A percentile compares a stretch with the other conserved stretches of the same genome.
Conservation (phyloP, 2,329 filamentous ascomycete genomes). For the Xylaria sp. region DNA sequence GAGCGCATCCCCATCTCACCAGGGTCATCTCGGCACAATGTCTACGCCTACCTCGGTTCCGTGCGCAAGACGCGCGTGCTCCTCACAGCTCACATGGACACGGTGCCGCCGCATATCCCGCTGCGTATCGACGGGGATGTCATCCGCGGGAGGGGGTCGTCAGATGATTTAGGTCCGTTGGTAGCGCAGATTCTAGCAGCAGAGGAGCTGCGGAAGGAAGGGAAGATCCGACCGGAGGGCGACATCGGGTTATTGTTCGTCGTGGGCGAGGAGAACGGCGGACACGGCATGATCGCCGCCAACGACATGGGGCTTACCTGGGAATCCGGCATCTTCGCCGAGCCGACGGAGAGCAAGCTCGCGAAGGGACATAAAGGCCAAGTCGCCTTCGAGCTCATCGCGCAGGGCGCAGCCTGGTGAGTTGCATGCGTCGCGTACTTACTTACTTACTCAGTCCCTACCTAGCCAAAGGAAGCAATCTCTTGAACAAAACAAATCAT, state of each 20-base stretch:
- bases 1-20: slow-evolving; percentile 51
- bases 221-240: slow-evolving; percentile 38
- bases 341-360: slow-evolving; percentile 65
- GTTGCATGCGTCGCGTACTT: slow-evolving; percentile 5
- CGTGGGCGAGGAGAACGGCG: slow-evolving; percentile 64
- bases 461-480: too few species aligned
- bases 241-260: slow-evolving; percentile 51
- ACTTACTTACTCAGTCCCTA: neutral
- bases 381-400: slow-evolving; percentile 49
- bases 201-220: slow-evolving; percentile 47
- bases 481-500: neutral
- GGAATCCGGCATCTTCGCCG: slow-evolving; percentile 63
- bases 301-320: slow-evolving; percentile 56
- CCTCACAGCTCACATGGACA: slow-evolving; percentile 53
- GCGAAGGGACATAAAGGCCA: slow-evolving; percentile 65
- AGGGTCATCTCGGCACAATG: slow-evolving; percentile 51
- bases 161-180: slow-evolving; percentile 53
- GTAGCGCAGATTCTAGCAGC: slow-evolving; percentile 63
- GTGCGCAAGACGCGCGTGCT: slow-evolving; percentile 48
- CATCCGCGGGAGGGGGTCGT: slow-evolving; percentile 61
- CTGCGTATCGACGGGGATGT: slow-evolving; percentile 54
- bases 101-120: slow-evolving; percentile 64
- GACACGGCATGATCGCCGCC: slow-evolving; percentile 64
- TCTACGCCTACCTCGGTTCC: slow-evolving; percentile 54
- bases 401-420: slow-evolving; percentile 45